phyloP scores from a whole-genome alignment of 768 basidiomycete species.

The Melanogaster broomeanus region DNA sequence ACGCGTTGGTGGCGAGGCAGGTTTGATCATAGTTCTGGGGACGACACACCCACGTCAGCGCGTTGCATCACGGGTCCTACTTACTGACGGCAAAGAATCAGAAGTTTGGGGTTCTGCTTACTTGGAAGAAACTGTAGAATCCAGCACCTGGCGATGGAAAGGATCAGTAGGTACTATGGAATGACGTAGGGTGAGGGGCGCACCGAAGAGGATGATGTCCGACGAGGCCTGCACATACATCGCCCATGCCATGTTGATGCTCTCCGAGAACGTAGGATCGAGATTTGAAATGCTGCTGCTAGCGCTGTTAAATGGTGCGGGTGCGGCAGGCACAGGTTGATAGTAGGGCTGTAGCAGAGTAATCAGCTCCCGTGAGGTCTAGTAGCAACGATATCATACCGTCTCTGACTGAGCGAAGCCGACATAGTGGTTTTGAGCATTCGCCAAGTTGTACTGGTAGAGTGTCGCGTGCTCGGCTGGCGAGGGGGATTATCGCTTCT shows the following conservation, averaged over 20 bases:
- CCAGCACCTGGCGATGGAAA: slow-evolving; percentile 39
- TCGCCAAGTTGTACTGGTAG: slow-evolving; percentile 68
- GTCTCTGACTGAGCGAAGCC: slow-evolving; percentile 76
- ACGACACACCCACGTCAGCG: too few species aligned
- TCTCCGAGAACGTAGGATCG: slow-evolving; percentile 53
- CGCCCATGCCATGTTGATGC: slow-evolving; percentile 53
- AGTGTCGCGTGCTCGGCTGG: slow-evolving; percentile 69
- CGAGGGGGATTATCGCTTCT: background rate
- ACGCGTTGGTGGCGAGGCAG: slow-evolving; percentile 46
- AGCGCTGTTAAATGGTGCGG: too few species aligned
- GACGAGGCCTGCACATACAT: slow-evolving; percentile 52
- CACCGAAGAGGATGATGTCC: slow-evolving; percentile 67
- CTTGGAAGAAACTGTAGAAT: slow-evolving; percentile 49
- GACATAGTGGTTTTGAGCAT: slow-evolving; percentile 67
- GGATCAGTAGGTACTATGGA: background rate
- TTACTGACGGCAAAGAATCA: too few species aligned
- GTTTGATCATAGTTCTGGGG: slow-evolving; percentile 51
- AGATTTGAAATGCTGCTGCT: slow-evolving; percentile 42
- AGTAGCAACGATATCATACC: slow-evolving; percentile 33
- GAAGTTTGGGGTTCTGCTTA: slow-evolving; percentile 14
- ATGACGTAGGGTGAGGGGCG: slow-evolving; percentile 2
- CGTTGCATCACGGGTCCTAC: too few species aligned
- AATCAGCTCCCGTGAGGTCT: background rate
- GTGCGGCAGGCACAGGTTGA: slow-evolving; percentile 59
- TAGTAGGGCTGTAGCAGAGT: slow-evolving; percentile 69